Evolutionary conservation across 2,329 filamentous ascomycete species (phyloP), one percentile per base, ranked within the genome.

Genomic region (Monosporascus sp.): DNA sequence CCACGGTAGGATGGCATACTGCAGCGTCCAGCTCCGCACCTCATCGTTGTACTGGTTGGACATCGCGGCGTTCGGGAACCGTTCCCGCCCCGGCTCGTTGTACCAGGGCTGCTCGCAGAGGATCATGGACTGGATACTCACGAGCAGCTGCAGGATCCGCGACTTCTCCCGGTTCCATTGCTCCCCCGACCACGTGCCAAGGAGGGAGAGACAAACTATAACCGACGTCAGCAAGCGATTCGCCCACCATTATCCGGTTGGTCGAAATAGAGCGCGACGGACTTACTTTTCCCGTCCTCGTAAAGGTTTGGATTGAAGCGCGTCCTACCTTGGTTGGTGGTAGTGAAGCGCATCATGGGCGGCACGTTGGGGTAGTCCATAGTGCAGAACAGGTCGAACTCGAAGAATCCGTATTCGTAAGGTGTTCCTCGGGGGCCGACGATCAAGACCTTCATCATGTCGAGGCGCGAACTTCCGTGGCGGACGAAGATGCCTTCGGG

Each of bases 61-160:
- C 3, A 51, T 37, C 2, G 22, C 15, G 20, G 58, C 51, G 48
- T 63, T 48, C 5, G 36, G 46, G 7, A 9, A 17, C 1, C 25
- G 18, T 48, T 72, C 69, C 14, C 66, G 62, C 2, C 72, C 74
- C 0, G 81, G 80, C 62, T 83, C 79, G 60, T 83, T 83, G 68
- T 73, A 77, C 62, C 69, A 78, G 1, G 80, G 81, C 48, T 79
- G 59, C 17, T 76, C 74, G 56, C 74, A 79, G 47, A 84, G 72
- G 20, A 83, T 75, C 79, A 83, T 81, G 31, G 73, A 71, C 59
- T 83, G 81, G 49, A 83, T 78, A 27, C 76, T 80, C n/a, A 83
- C 72, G 11, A 80, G 67, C 6, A 81, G 65, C 56, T 80, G 78
- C 4, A 80, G 66, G 3, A 81, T 63, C 3, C 77, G 81, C 5